These are phyloP conservation scores for Colletotrichum limetticola DNA, from an alignment of 2,329 filamentous ascomycete genomes.

Conservation along the genomic window DNA sequence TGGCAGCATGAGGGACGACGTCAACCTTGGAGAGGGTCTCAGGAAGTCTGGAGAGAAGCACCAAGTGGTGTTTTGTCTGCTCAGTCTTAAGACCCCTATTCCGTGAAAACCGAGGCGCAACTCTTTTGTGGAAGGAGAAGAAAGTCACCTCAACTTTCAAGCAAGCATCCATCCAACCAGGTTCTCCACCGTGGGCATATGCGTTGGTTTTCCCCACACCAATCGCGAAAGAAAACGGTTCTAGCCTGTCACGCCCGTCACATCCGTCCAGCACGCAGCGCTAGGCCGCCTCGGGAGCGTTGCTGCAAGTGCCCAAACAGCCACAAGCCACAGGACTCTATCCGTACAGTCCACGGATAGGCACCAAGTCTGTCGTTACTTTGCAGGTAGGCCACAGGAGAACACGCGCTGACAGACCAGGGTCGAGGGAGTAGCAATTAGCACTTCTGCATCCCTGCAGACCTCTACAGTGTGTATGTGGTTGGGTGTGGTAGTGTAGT, in stretches of 20 bases:
- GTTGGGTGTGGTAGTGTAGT: not conserved
- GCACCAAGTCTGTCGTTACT: not conserved
- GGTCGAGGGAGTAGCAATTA: not conserved
- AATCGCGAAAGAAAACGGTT: constrained; percentile 28
- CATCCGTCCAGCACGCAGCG: not conserved
- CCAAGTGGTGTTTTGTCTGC: not conserved
- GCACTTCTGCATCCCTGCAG: constrained; percentile 3
- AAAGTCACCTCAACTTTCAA: not conserved
- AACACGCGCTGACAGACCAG: constrained; percentile 26
- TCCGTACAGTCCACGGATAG: not conserved
- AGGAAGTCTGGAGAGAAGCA: not conserved
- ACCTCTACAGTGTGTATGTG: not conserved
- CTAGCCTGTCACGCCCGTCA: not conserved
- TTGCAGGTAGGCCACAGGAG: constrained; percentile 4
- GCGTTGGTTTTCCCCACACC: constrained; percentile 32
- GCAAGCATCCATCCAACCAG: not conserved
- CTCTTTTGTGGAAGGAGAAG: not conserved
- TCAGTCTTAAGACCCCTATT: constrained; percentile 17
- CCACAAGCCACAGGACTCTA: not conserved
- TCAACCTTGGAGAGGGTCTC: not conserved
- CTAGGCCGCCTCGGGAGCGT: constrained; percentile 20
- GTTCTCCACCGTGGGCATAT: constrained; percentile 30
- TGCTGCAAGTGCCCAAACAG: constrained; percentile 21
- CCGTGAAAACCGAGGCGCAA: not conserved
- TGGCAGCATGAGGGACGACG: not conserved